A percentile compares a stretch with the other conserved stretches of the same genome.
Conservation (phyloP, 305 asterid species). For the Caryopteris hybrid region DNA sequence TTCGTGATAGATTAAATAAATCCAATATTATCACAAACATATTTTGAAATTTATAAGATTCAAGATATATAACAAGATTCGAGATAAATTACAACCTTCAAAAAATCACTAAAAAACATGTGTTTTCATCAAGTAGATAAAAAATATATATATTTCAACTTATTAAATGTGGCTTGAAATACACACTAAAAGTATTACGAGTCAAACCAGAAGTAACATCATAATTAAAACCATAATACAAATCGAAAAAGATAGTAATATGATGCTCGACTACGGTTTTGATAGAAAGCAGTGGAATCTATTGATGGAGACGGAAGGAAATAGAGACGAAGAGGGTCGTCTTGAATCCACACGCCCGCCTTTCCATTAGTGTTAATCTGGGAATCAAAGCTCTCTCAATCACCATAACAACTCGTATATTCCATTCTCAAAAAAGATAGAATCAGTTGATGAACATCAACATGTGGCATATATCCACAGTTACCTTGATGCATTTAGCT, state of each 20-base stretch:
- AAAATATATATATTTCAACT: no score
- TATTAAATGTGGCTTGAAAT: no score
- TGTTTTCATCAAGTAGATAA: no score
- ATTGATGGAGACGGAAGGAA: constrained; percentile 13
- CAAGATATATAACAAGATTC: no score
- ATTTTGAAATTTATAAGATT: no score
- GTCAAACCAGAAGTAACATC: neutral
- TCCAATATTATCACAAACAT: no score
- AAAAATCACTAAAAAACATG: no score
- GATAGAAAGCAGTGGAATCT: constrained; percentile 12
- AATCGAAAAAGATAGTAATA: neutral
- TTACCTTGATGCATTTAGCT: constrained; percentile 12
- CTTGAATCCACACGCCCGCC: constrained; percentile 35
- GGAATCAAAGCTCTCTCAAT: neutral
- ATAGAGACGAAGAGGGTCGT: constrained; percentile 22
- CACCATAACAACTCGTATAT: constrained; percentile 19
- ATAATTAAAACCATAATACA: neutral
- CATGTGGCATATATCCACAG: constrained; percentile 21
- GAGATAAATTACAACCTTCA: no score
- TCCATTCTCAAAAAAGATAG: constrained; percentile 21
- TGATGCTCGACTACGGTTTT: no score
- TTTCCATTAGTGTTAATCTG: constrained; percentile 13
- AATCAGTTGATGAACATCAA: constrained; percentile 22
- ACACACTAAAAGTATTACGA: no score
- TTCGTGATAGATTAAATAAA: no score